Conservation (phyloP, 2,329 filamentous ascomycete species). For the Aspergillus amoenus region DNA sequence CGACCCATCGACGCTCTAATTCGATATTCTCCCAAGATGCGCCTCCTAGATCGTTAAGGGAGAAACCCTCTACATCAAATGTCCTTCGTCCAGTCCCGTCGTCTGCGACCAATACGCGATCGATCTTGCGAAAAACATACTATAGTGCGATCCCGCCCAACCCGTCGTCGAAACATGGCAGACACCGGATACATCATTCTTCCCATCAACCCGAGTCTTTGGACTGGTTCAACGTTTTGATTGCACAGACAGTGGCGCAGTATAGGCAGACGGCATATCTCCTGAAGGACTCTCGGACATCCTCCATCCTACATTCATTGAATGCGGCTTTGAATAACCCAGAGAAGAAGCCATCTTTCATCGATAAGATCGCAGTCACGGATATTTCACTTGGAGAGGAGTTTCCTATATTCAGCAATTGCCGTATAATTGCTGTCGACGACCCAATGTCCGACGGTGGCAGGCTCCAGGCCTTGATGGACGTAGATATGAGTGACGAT, state of each 20-base stretch:
- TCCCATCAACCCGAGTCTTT: slow-evolving; percentile 94
- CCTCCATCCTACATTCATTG: slow-evolving; percentile 74
- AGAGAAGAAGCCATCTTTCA: slow-evolving; percentile 81
- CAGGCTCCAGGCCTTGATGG: slow-evolving; percentile 88
- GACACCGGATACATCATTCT: slow-evolving; percentile 51
- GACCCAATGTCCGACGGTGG: slow-evolving; percentile 62
- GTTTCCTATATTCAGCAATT: slow-evolving; percentile 98
- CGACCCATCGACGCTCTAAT: slow-evolving; percentile 74
- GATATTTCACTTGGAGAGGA: slow-evolving; percentile 94
- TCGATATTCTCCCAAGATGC: slow-evolving; percentile 53
- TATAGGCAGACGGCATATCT: slow-evolving; percentile 89
- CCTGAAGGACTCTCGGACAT: slow-evolving; percentile 61
- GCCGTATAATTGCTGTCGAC: slow-evolving; percentile 82
- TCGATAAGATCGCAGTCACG: slow-evolving; percentile 90
- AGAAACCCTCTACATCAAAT: slow-evolving; percentile 59
- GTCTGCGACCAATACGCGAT: slow-evolving; percentile 77
- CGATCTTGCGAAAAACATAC: slow-evolving; percentile 91
- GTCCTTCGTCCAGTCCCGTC: slow-evolving; percentile 71
- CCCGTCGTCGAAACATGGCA: slow-evolving; percentile 40
- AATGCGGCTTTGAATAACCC: slow-evolving; percentile 85
- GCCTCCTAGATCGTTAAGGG: slow-evolving; percentile 46
- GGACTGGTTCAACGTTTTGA: slow-evolving; percentile 98
- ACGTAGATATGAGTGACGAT: slow-evolving; percentile 87
- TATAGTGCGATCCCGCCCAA: slow-evolving; percentile 65
- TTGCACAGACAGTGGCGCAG: slow-evolving; percentile 95